Evolutionary conservation across 208 protist species (phyloP).

Genomic region (Baffinella frigidus): DNA sequence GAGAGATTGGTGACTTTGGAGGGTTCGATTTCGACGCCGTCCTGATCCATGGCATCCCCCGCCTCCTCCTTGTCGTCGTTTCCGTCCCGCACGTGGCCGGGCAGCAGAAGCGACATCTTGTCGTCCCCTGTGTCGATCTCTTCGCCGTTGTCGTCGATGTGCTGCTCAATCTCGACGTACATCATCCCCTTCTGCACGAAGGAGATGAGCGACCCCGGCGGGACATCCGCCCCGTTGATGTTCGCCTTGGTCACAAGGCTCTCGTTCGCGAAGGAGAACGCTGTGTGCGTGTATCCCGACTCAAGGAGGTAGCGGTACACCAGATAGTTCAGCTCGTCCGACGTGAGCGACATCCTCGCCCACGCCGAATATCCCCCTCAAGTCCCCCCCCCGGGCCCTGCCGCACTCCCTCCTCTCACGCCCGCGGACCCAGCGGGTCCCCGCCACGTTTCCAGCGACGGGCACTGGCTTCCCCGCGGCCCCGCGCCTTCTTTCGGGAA

Average conservation of each 20-base stretch:
- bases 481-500: no score
- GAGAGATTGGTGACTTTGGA: constrained; percentile 4
- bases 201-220: constrained; percentile 81
- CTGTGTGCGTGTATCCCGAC: constrained; percentile 82
- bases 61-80: constrained; percentile 47
- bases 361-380: background rate
- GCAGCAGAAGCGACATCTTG: constrained; percentile 39
- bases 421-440: background rate
- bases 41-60: constrained; percentile 29
- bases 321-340: constrained; percentile 82
- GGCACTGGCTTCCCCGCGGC: no score
- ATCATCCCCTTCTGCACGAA: constrained; percentile 85
- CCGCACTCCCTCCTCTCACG: background rate
- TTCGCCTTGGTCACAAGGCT: constrained; percentile 75
- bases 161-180: constrained; percentile 81
- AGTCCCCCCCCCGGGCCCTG: background rate
- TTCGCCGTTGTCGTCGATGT: constrained; percentile 74
- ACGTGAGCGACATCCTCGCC: constrained; percentile 17
- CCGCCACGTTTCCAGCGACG: background rate
- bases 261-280: constrained; percentile 83
- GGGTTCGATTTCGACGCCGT: constrained; percentile 17
- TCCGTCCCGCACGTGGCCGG: constrained; percentile 5
- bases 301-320: constrained; percentile 85
- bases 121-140: background rate
- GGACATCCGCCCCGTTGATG: constrained; percentile 74